phyloP scores from a whole-genome alignment of 1,284 basidiomycete species.

The Puccinia coronata region DNA sequence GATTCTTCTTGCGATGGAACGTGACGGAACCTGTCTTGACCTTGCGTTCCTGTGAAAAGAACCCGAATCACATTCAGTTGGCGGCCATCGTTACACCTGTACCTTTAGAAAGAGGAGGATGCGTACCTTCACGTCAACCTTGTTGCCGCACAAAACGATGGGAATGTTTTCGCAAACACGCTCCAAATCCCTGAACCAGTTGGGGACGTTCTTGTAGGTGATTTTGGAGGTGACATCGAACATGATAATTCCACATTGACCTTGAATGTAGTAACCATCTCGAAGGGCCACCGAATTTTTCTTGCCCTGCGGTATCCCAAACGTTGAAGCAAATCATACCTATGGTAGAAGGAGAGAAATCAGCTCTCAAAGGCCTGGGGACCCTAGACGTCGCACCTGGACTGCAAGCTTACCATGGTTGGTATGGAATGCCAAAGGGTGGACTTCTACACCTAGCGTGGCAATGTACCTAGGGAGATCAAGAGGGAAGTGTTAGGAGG shows the following conservation, averaged over 20 bases:
- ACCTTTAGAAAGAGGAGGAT: background rate
- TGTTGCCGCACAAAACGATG: conserved; percentile 99
- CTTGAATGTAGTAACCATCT: conserved; percentile 98
- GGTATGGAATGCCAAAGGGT: conserved; percentile 90
- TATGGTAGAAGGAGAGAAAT: conserved; percentile 62
- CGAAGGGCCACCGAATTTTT: conserved; percentile 99
- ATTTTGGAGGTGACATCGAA: conserved; percentile 99
- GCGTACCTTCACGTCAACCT: conserved; percentile 94
- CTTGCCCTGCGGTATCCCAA: conserved; percentile 99
- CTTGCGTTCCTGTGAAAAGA: conserved; percentile 80
- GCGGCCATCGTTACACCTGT: too few relatives aligned
- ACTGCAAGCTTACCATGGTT: conserved; percentile 62
- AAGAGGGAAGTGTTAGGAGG: conserved; percentile 10
- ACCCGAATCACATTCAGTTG: background rate
- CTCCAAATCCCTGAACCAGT: conserved; percentile 99
- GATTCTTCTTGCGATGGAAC: conserved; percentile 99
- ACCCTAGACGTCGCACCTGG: background rate
- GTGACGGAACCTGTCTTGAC: conserved; percentile 98
- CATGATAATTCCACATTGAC: conserved; percentile 99
- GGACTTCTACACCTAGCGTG: conserved; percentile 98
- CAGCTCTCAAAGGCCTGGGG: background rate
- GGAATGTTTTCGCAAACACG: conserved; percentile 99
- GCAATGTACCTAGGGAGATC: conserved; percentile 63
- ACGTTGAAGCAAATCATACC: conserved; percentile 99
- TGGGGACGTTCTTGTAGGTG: conserved; percentile 99